Percentiles rank a stretch among this genome's conserved stretches.
phyloP scores from a whole-genome alignment of 495 filamentous ascomycete genomes.

The Annulohypoxylon bovei region DNA sequence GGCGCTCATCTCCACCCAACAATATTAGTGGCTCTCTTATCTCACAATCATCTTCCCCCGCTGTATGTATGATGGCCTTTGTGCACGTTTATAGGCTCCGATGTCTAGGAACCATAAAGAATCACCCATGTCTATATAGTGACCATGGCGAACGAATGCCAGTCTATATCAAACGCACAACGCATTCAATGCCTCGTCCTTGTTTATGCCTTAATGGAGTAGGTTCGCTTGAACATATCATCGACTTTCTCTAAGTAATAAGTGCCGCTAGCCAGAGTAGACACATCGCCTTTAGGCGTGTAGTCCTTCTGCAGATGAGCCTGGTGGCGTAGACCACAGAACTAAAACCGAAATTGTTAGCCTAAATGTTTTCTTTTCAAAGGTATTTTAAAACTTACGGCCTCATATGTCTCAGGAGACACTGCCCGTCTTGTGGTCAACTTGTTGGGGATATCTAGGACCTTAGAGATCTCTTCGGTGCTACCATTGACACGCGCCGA shows the following conservation, averaged over 20 bases:
- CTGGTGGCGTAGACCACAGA: slow-evolving; percentile 92
- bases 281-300: slow-evolving; percentile 77
- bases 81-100: slow-evolving; percentile 13
- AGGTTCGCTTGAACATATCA: slow-evolving; percentile 93
- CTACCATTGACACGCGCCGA: slow-evolving; percentile 84
- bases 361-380: background rate
- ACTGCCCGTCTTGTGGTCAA: slow-evolving; percentile 77
- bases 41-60: slow-evolving; percentile 25
- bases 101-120: slow-evolving; percentile 19
- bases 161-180: slow-evolving; percentile 38
- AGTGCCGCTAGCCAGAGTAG: slow-evolving; percentile 77
- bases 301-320: slow-evolving; percentile 95
- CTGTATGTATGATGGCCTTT: slow-evolving; percentile 39
- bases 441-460: slow-evolving; percentile 80
- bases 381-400: slow-evolving; percentile 61
- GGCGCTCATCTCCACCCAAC: slow-evolving; percentile 28
- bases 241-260: slow-evolving; percentile 94
- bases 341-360: slow-evolving; percentile 59
- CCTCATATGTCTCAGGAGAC: slow-evolving; percentile 85
- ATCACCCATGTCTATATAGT: slow-evolving; percentile 20
- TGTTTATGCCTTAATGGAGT: slow-evolving; percentile 83
- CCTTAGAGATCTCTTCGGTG: slow-evolving; percentile 77
- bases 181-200: slow-evolving; percentile 20
- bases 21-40: slow-evolving; percentile 37
- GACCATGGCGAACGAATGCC: slow-evolving; percentile 20